These are phyloP conservation scores for Capronia americana DNA, from an alignment of 2,329 filamentous ascomycete genomes.

Conservation along the genomic window DNA sequence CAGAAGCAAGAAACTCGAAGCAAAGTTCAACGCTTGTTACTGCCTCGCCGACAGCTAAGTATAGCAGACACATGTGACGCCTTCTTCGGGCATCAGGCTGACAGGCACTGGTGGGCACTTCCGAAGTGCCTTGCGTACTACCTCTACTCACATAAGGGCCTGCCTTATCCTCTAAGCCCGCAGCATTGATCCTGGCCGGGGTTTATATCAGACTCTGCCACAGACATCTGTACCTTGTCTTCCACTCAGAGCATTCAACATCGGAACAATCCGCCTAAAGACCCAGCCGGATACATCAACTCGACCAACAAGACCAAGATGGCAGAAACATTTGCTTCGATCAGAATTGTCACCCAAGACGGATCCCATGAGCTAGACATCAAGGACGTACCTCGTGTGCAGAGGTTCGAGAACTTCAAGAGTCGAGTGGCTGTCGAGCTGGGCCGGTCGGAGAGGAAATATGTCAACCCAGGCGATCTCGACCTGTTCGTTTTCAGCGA, in stretches of 20 bases:
- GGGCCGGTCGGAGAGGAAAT: not conserved
- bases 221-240: not conserved
- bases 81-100: not conserved
- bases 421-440: constrained; percentile 2
- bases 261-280: not conserved
- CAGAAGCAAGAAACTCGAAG: not conserved
- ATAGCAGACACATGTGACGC: not conserved
- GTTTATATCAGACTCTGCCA: not conserved
- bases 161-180: not conserved
- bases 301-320: not conserved
- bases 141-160: not conserved
- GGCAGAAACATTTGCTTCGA: not conserved
- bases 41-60: constrained; percentile 1
- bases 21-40: not conserved
- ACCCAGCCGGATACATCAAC: not conserved
- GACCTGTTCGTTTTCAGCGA: constrained; percentile 7
- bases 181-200: not conserved
- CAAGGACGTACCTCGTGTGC: not conserved
- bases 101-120: not conserved
- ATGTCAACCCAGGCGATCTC: not conserved
- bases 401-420: constrained; percentile 1
- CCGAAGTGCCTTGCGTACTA: not conserved
- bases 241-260: not conserved
- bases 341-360: not conserved
- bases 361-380: not conserved